Conservation (phyloP, 2,329 filamentous ascomycete genomes). For the Nemania abortiva region DNA sequence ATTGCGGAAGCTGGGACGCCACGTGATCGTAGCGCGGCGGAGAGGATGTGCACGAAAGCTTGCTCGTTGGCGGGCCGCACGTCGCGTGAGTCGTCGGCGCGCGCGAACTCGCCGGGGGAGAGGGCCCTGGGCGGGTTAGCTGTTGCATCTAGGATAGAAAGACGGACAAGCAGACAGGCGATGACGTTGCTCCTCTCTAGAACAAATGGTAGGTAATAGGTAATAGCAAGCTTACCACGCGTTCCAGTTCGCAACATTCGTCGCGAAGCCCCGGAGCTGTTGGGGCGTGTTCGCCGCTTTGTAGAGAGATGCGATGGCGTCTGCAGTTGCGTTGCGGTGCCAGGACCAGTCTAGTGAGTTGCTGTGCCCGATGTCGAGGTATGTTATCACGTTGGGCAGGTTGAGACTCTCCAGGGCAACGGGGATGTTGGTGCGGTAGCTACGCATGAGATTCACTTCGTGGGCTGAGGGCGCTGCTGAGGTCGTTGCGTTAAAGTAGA, state of each 20-base stretch:
- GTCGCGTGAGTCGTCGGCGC: slow-evolving; percentile 15
- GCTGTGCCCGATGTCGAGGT: slow-evolving; percentile 21
- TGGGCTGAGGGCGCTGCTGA: background rate
- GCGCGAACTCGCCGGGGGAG: slow-evolving; percentile 20
- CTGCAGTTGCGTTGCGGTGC: slow-evolving; percentile 17
- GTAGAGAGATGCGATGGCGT: background rate
- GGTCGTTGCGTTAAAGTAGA: slow-evolving; percentile 13
- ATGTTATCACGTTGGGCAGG: slow-evolving; percentile 11
- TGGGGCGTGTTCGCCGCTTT: background rate
- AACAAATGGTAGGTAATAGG: background rate
- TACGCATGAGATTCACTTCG: slow-evolving; percentile 7
- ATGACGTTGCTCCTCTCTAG: no score
- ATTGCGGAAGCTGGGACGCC: background rate
- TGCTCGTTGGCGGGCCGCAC: slow-evolving; percentile 19
- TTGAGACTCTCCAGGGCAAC: background rate
- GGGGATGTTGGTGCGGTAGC: slow-evolving; percentile 17
- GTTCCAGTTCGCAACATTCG: slow-evolving; percentile 20
- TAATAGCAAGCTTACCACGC: slow-evolving; percentile 6
- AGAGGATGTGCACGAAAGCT: background rate
- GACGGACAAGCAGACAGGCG: no score
- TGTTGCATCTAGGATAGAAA: no score
- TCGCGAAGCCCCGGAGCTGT: slow-evolving; percentile 13
- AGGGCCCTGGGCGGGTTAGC: slow-evolving; percentile 8
- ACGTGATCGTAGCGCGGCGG: background rate
- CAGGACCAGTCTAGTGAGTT: slow-evolving; percentile 22